Evolutionary conservation across 2,329 filamentous ascomycete genomes (phyloP).

Genomic region (Dothistroma septosporum): DNA sequence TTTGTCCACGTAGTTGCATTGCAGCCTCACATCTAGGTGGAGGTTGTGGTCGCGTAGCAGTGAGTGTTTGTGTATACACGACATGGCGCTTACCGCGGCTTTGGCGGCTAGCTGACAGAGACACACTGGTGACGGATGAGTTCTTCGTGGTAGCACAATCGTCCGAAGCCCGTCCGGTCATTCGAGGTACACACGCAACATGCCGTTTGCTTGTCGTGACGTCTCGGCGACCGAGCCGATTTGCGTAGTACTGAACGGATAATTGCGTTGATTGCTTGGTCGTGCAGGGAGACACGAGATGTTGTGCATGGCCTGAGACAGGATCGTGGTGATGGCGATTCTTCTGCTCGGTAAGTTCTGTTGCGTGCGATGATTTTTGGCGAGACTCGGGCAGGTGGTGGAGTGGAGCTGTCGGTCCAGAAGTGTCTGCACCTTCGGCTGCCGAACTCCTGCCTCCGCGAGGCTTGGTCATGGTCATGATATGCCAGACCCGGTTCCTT

Average conservation of each 20-base stretch:
- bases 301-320: neutral
- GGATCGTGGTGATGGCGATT: neutral
- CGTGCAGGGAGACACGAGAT: neutral
- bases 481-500: neutral
- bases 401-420: neutral
- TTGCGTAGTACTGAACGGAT: neutral
- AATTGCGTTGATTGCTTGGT: neutral
- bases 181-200: neutral
- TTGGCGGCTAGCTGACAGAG: neutral
- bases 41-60: neutral
- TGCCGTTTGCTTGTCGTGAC: neutral
- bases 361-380: neutral
- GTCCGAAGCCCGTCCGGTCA: no score
- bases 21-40: neutral
- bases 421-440: neutral
- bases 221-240: neutral
- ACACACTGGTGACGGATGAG: neutral
- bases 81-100: slow-evolving; percentile 6
- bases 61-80: neutral
- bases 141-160: neutral
- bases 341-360: neutral
- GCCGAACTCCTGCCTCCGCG: neutral
- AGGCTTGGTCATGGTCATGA: neutral
- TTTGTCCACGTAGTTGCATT: neutral
- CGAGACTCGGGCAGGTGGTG: neutral